These are phyloP conservation scores for Didymella lethalis DNA, from an alignment of 2,329 filamentous ascomycete genomes.

Conservation along the genomic window DNA sequence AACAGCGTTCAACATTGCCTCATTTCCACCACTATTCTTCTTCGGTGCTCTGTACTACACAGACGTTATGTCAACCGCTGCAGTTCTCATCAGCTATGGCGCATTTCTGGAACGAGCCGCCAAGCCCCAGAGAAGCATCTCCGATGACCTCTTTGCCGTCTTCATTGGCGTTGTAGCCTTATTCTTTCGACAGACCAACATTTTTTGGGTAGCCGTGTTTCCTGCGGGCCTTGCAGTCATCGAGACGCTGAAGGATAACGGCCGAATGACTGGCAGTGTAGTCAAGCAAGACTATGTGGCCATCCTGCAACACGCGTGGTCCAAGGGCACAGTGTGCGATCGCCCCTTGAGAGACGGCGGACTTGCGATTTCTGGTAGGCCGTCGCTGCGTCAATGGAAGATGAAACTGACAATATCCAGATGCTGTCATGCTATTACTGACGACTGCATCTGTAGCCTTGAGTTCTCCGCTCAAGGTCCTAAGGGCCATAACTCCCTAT, in stretches of 20 bases:
- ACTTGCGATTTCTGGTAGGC: conserved; percentile 18
- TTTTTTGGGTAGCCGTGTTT: conserved; percentile 90
- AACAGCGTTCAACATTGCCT: conserved; percentile 77
- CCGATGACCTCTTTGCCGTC: conserved; percentile 28
- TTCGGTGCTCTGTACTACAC: conserved; percentile 97
- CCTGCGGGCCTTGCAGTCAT: conserved; percentile 64
- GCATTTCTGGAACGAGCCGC: conserved; percentile 45
- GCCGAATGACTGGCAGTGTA: neutral
- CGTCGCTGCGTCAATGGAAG: too few relatives aligned
- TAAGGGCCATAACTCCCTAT: conserved; percentile 59
- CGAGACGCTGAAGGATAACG: conserved; percentile 35
- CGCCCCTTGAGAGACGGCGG: conserved; percentile 33
- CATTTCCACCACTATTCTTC: conserved; percentile 94
- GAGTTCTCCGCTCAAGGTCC: conserved; percentile 51
- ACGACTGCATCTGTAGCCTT: conserved; percentile 70
- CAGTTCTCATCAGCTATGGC: conserved; percentile 75
- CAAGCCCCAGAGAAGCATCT: conserved; percentile 31
- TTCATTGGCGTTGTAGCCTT: conserved; percentile 73
- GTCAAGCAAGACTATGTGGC: conserved; percentile 4
- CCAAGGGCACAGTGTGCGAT: conserved; percentile 34
- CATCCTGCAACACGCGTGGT: conserved; percentile 33
- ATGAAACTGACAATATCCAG: conserved; percentile 22
- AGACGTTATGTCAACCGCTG: conserved; percentile 81
- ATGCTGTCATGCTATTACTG: conserved; percentile 52
- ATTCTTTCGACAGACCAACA: conserved; percentile 89